Percentiles rank a stretch among this genome's conserved stretches.
Conservation (phyloP, 176 grass and related monocot genomes). For the Dactylis glomerata region DNA sequence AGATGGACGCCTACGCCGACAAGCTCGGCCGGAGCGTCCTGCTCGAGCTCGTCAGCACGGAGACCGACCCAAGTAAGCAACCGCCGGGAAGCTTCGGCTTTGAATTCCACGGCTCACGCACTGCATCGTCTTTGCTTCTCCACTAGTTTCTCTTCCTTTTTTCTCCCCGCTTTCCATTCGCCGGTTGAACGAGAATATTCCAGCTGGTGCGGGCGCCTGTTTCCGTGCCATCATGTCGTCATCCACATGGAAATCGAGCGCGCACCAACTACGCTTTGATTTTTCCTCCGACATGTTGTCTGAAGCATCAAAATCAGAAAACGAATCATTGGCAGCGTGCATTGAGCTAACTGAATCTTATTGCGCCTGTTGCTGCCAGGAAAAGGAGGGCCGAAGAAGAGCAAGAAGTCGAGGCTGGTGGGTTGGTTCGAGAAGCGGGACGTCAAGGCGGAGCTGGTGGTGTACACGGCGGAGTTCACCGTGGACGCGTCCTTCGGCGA, state of each 20-base stretch:
- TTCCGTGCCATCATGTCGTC: conserved; percentile 11
- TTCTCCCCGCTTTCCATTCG: neutral
- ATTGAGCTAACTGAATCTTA: neutral
- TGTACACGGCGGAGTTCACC: conserved; percentile 81
- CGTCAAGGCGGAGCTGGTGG: conserved; percentile 63
- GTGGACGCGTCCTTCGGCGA: conserved; percentile 72
- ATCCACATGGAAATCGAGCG: conserved; percentile 39
- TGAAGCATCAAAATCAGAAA: neutral
- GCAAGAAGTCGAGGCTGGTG: conserved; percentile 46
- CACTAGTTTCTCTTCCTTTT: neutral
- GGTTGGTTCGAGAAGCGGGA: conserved; percentile 95
- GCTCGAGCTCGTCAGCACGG: conserved; percentile 80
- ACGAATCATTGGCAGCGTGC: neutral
- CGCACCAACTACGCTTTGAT: neutral
- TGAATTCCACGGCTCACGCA: neutral
- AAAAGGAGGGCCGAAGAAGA: conserved; percentile 48
- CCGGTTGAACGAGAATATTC: conserved; percentile 35
- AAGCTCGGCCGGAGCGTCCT: conserved; percentile 52
- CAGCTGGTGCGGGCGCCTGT: conserved; percentile 29
- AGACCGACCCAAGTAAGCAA: conserved; percentile 68
- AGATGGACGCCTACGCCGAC: conserved; percentile 71
- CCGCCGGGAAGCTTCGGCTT: no score
- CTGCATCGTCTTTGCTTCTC: neutral
- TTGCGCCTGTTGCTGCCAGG: conserved; percentile 3
- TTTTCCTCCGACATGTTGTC: neutral